These are phyloP conservation scores for Immersiporthe knoxdaviesiana DNA, from an alignment of 2,329 filamentous ascomycete genomes.

Conservation along the genomic window DNA sequence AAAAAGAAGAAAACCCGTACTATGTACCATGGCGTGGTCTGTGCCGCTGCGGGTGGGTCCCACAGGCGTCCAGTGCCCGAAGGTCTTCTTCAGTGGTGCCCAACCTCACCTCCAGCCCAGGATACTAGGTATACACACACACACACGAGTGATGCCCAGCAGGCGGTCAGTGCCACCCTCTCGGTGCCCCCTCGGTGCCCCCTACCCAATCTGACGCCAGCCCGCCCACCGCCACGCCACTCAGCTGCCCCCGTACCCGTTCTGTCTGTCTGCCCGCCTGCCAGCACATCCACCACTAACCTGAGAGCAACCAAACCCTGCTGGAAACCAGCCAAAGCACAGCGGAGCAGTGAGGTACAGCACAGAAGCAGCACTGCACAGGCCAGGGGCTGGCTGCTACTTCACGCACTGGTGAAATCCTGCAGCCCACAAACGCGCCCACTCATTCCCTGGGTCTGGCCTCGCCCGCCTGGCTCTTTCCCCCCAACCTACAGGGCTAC, in stretches of 20 bases:
- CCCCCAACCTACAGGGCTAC: slow-evolving; percentile 29
- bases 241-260: not conserved
- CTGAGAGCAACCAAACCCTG: not conserved
- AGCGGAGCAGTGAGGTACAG: too few species aligned
- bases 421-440: slow-evolving; percentile 1
- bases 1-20: not conserved
- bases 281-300: not conserved
- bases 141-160: not conserved
- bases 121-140: too few species aligned
- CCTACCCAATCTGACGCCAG: too few species aligned
- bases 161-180: slow-evolving; percentile 11
- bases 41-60: not conserved
- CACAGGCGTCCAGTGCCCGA: not conserved
- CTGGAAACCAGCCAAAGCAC: not conserved
- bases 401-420: slow-evolving; percentile 7
- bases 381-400: not conserved
- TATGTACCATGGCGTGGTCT: not conserved
- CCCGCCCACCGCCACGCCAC: not conserved
- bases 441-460: not conserved
- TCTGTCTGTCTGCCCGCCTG: not conserved
- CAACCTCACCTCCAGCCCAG: not conserved
- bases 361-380: not conserved
- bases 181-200: too few species aligned
- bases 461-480: not conserved
- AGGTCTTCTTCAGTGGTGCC: slow-evolving; percentile 6